Base-by-base conservation (phyloP, 805 yeast genomes). In the Monosporozyma siamensis region DNA sequence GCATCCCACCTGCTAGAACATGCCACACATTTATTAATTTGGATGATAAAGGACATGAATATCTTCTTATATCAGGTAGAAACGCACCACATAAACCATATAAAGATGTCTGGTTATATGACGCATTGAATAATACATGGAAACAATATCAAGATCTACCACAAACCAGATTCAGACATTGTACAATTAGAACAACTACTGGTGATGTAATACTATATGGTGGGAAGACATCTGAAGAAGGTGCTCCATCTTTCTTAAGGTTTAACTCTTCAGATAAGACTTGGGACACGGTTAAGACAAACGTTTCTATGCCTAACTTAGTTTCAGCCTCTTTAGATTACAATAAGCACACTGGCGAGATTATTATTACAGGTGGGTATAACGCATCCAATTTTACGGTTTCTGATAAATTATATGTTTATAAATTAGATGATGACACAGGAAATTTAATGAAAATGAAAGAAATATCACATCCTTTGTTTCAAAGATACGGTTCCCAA, bases 61-160 rank as follows among this genome's bases (percentile, higher is more conserved):
- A 26, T 0, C 42, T 80, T 1, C 47, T 81, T 3, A 61, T 75
- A 26, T 94, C 92, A 3, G 95, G 95, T 3, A 69, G 94, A 46
- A 61, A 70, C 2, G 69, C 77, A 1, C 94, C 95, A 0, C 70
- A 72, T 2, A 55, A 58, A 8, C 61, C 67, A 0, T 55, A 74
- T 20, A 24, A 51, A 4, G 80, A 75, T 38, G 54, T 64, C 24
- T 76, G 78, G 77, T 40, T 58, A 4, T 53, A 70, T 4, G 31
- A 44, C 38, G 14, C 29, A 8, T 31, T 27, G 2, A 27, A 39
- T 3, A 34, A 39, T 4, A 23, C 37, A 29, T 81, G 87, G 87
- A 40, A 34, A 1, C 43, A 54, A 35, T 46, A 63, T 1, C 54
- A 56, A 0, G 53, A 62, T 6, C 47, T 81, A 26, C 75, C 77